Evolutionary conservation across 306 rosid species (phyloP).

Genomic region (Cajanus cajan): DNA sequence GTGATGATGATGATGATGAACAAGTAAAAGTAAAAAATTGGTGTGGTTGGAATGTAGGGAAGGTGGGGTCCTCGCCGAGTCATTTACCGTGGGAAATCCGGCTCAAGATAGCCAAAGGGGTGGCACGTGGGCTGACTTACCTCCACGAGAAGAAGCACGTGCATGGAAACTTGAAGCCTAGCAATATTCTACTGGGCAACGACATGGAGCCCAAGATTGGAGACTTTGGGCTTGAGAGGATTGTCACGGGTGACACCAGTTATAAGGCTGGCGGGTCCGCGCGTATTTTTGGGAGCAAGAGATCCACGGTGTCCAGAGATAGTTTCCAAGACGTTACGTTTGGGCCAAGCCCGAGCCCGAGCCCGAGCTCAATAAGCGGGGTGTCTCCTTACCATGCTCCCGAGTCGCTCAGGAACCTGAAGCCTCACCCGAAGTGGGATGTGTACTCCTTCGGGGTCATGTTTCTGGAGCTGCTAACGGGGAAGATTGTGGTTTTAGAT

Average conservation of each 20-base stretch:
- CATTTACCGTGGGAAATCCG: constrained; percentile 91
- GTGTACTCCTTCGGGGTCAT: constrained; percentile 88
- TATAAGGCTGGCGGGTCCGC: constrained; percentile 60
- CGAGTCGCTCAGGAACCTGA: constrained; percentile 72
- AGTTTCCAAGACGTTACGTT: constrained; percentile 54
- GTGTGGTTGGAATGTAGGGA: constrained; percentile 51
- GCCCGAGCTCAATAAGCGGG: constrained; percentile 70
- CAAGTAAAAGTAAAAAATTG: not conserved
- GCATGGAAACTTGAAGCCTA: constrained; percentile 90
- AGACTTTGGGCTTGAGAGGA: constrained; percentile 84
- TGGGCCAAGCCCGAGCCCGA: constrained; percentile 93
- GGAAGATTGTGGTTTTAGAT: constrained; percentile 73
- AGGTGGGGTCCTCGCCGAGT: constrained; percentile 92
- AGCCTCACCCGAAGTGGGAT: constrained; percentile 90
- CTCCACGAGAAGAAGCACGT: constrained; percentile 98
- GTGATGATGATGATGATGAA: not conserved
- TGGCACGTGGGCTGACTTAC: constrained; percentile 87
- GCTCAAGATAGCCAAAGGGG: constrained; percentile 83
- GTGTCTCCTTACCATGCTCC: constrained; percentile 80
- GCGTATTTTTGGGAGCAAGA: constrained; percentile 88
- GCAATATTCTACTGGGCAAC: constrained; percentile 66
- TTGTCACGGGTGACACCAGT: constrained; percentile 63
- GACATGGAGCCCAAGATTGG: constrained; percentile 90
- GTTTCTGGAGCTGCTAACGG: constrained; percentile 77
- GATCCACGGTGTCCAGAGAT: constrained; percentile 72